Conservation (phyloP, 2,329 filamentous ascomycete genomes). For the Sphaerulina populicola region DNA sequence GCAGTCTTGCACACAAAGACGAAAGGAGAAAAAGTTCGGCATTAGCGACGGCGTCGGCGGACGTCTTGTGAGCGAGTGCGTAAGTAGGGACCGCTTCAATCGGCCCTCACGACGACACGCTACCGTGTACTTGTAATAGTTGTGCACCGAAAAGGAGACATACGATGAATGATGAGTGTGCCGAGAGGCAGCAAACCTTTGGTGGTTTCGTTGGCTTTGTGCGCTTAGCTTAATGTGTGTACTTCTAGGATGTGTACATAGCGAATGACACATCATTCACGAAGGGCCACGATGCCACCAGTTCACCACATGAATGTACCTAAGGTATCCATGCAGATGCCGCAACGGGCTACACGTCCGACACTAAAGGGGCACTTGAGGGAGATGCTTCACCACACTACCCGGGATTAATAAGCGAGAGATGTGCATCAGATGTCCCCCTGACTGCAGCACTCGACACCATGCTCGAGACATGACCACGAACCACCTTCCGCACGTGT, state of each 20-base stretch:
- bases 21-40: conserved; percentile 3
- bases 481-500: neutral
- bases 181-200: neutral
- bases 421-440: no score
- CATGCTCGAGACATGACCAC: neutral
- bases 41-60: conserved; percentile 9
- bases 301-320: no score
- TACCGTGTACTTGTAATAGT: conserved; percentile 13
- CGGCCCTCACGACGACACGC: conserved; percentile 13
- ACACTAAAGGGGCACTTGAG: neutral
- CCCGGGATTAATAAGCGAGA: neutral
- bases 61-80: conserved; percentile 2
- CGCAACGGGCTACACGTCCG: neutral
- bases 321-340: neutral
- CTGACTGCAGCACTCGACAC: neutral
- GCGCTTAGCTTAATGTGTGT: neutral
- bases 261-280: conserved; percentile 5
- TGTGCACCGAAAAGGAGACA: conserved; percentile 3
- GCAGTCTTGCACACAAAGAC: neutral
- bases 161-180: neutral
- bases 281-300: neutral
- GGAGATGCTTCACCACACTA: neutral
- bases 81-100: neutral
- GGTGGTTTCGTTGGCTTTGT: neutral
- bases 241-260: conserved; percentile 7